Base-by-base conservation (phyloP, 352 stramenopile species). In the Phytophthora hibernalis region DNA sequence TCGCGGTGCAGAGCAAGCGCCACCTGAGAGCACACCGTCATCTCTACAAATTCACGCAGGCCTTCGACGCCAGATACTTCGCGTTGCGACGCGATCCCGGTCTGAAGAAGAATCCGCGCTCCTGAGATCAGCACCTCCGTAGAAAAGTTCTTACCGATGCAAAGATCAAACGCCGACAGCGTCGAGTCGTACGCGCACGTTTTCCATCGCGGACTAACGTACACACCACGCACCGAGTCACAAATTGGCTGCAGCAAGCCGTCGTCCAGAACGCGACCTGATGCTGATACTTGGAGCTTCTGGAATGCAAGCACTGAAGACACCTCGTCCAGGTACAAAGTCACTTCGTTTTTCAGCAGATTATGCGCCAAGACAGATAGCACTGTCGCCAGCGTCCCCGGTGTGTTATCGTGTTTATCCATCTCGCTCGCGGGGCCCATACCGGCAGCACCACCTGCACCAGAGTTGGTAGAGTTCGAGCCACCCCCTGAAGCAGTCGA, bases 131-230 rank as follows among this genome's bases (percentile, higher is more conserved):
- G 58, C 30, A 96, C 77, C 64, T 96, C 88, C 12, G 87, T 93
- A 0, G 77, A 82, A 28, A 93, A 95, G 61, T 89, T 90, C 68
- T 96, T 96, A 38, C 88, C 88, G 33, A 96, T 87, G 56, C 68
- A 83, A 21, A 96, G 71, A 51, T 96, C 88, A 50, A 96, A 91
- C 1, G 86, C 82, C 18, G 86, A 85, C 8, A 95, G 54, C 24
- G 86, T 95, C 51, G 88, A 91, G 43, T 93, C 80, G 38, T 83
- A 85, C 18, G 83, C 74, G 67, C 88, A 95, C 6, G 78, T 83
- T 70, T 96, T 96, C 88, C 88, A 96, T 4, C 86, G 79, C 28
- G 83, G 76, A 30, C 76, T 78, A 24, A 95, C 70, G 53, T 91
- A 96, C 30, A 96, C 76, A 24, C 88, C 88, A 11, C 85, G 79